Conservation (phyloP, 208 protist genomes). For the Strigomonas culicis region DNA sequence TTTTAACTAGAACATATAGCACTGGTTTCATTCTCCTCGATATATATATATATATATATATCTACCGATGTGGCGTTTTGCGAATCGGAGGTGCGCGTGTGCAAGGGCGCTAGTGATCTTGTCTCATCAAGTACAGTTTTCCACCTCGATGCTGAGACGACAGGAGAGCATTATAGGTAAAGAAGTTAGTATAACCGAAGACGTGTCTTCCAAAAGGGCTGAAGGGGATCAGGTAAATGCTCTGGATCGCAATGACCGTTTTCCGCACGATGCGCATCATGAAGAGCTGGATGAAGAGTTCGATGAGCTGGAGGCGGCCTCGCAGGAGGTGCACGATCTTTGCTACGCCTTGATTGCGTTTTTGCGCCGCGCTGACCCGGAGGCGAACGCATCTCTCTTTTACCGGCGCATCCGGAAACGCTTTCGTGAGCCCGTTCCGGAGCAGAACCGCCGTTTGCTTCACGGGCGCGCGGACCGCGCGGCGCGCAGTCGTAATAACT, state of each 20-base stretch:
- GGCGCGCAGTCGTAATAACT: constrained; percentile 51
- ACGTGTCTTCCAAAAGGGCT: no score
- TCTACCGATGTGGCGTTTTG: no score
- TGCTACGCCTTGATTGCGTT: constrained; percentile 80
- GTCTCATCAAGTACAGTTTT: no score
- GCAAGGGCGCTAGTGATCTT: no score
- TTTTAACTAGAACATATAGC: no score
- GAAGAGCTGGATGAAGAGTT: constrained; percentile 45
- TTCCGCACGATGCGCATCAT: background rate
- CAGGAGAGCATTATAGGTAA: no score
- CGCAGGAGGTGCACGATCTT: constrained; percentile 88
- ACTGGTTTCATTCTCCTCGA: no score
- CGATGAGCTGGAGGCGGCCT: constrained; percentile 87
- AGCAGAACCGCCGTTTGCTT: constrained; percentile 61
- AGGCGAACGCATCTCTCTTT: constrained; percentile 53
- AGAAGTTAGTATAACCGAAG: no score
- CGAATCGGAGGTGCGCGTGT: no score
- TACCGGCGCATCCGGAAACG: constrained; percentile 53
- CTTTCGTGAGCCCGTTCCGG: constrained; percentile 78
- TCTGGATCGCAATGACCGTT: background rate
- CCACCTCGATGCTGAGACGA: no score
- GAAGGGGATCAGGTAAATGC: no score
- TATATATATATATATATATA: no score
- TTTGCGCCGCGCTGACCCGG: constrained; percentile 63
- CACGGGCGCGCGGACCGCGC: constrained; percentile 55